Percentiles rank a stretch among this genome's conserved stretches.
phyloP scores from a whole-genome alignment of 2,329 filamentous ascomycete species.

The Trichoderma semiorbis region DNA sequence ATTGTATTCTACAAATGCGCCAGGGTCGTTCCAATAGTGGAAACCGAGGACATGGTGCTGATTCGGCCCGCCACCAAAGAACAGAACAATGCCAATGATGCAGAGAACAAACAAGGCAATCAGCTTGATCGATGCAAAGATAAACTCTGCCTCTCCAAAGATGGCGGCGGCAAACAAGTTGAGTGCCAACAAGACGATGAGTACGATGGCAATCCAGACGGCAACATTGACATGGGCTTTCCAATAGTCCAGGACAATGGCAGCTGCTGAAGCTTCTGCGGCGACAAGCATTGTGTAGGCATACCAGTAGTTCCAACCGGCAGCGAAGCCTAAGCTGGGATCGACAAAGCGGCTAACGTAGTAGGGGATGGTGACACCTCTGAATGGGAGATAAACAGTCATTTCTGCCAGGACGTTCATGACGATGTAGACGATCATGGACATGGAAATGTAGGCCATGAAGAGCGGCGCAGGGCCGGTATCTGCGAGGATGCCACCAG shows the following conservation, averaged over 20 bases:
- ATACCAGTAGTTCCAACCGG: conserved; percentile 62
- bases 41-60: conserved; percentile 46
- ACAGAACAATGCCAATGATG: conserved; percentile 53
- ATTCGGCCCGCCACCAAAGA: conserved; percentile 53
- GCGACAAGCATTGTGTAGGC: conserved; percentile 57
- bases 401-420: conserved; percentile 57
- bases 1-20: conserved; percentile 48
- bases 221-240: conserved; percentile 47
- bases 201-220: conserved; percentile 58
- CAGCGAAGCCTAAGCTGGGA: conserved; percentile 53
- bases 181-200: conserved; percentile 50
- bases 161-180: conserved; percentile 56
- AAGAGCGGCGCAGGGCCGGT: conserved; percentile 65
- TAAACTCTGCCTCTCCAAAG: conserved; percentile 61
- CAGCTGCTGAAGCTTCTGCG: conserved; percentile 56
- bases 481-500: conserved; percentile 52
- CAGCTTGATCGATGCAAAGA: conserved; percentile 59
- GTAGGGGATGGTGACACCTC: conserved; percentile 55
- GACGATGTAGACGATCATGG: conserved; percentile 50
- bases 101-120: conserved; percentile 57
- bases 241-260: conserved; percentile 61
- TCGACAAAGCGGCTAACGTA: conserved; percentile 55
- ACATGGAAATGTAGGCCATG: conserved; percentile 62
- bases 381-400: conserved; percentile 52
- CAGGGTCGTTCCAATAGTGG: conserved; percentile 37